phyloP scores from a whole-genome alignment of 1,284 basidiomycete species.

The Microbotryomycetes sp. region DNA sequence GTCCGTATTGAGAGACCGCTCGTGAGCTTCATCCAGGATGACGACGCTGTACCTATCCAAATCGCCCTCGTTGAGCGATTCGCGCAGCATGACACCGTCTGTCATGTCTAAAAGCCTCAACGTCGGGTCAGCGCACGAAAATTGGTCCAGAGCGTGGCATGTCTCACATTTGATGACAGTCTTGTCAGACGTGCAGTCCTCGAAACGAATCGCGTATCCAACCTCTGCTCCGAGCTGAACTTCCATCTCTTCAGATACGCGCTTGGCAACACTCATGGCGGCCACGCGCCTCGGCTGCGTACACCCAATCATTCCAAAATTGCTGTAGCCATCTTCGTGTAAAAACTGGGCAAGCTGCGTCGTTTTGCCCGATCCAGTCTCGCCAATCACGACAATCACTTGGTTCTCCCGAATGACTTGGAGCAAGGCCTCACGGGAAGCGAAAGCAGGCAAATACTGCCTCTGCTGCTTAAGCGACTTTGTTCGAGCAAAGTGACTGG shows the following conservation, averaged over 20 bases:
- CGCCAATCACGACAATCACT: constrained; percentile 45
- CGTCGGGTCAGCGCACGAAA: background rate
- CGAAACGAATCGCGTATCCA: constrained; percentile 97
- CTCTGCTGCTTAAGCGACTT: constrained; percentile 89
- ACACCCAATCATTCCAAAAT: constrained; percentile 80
- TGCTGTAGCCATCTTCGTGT: constrained; percentile 92
- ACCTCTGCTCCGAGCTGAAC: constrained; percentile 89
- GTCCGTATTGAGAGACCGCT: constrained; percentile 90
- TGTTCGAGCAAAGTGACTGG: constrained; percentile 43
- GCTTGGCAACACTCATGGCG: constrained; percentile 97
- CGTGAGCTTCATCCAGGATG: constrained; percentile 96
- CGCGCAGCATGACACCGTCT: constrained; percentile 89
- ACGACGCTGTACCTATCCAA: constrained; percentile 85
- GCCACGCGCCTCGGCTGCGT: constrained; percentile 98
- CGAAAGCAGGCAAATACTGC: constrained; percentile 96
- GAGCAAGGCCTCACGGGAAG: constrained; percentile 89
- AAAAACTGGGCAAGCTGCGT: constrained; percentile 97
- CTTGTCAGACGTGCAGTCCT: constrained; percentile 97
- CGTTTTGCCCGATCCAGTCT: constrained; percentile 67
- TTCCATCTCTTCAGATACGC: constrained; percentile 98
- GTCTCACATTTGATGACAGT: constrained; percentile 72
- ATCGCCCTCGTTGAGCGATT: constrained; percentile 92
- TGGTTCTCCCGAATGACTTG: constrained; percentile 89
- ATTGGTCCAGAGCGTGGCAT: background rate
- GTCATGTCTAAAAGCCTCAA: constrained; percentile 53